Base-by-base conservation (phyloP, 495 filamentous ascomycete genomes). In the Penicillium tannophilum region DNA sequence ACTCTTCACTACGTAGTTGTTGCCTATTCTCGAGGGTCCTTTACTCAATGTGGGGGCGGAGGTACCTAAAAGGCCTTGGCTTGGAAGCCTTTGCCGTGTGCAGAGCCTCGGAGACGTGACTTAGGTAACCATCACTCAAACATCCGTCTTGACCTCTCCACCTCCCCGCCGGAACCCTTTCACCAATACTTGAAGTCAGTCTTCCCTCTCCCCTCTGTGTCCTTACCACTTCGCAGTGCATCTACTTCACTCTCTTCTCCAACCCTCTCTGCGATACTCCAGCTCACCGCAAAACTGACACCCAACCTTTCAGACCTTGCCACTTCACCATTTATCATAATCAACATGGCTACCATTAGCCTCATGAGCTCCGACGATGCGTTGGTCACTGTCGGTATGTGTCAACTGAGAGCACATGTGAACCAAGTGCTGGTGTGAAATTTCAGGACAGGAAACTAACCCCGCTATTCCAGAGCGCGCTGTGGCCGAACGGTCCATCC, bases 401-500 rank as follows among this genome's bases (percentile, higher is more conserved):
- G 12, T 36, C 10, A 36, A 12, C 33, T 11, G 10, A 14, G 17
- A 20, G 9, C 41, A 52, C 60, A 17, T 16, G 16, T 24, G 14
- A 31, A 9, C 46, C 16, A 19, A 8, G 19, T 33, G 47, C 26
- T 46, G 23, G 47, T 23, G 9, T 47, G 19, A 31, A 48, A 8
- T 26, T 17, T 28, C 24, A 14, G 4, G 46, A 26, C 14, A 48
- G 23, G 33, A 30, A 58, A 68, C 63, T 67, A 67, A 68, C 31
- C 57, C 39, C 6, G 11, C 42, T 51, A 62, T 16, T 45, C 8
- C 33, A 91, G 93, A 95, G 53, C 90, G 91, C 60, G 78, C 83
- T 28, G 89, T 97, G 51, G 92, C 91, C 48, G 92, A 97, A 79
- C 90, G 93, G 49, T 96, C 92, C 7, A 83, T 97, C 55, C 83